A percentile compares a stretch with the other conserved stretches of the same genome.
phyloP scores from a whole-genome alignment of 1,139 yeast species.

The Suhomyces wounanorum region DNA sequence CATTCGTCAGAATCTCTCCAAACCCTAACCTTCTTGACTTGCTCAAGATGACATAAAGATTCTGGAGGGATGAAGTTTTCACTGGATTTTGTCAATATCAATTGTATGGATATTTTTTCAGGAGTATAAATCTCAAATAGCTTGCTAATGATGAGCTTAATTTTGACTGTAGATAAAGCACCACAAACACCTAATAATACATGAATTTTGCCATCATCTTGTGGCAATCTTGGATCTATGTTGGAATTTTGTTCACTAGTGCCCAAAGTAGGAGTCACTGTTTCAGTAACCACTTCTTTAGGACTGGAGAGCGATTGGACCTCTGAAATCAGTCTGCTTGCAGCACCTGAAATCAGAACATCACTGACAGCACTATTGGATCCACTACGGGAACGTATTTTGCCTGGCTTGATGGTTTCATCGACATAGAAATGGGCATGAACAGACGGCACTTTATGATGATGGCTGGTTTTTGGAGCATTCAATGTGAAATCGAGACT shows the following conservation, averaged over 20 bases:
- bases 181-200: slow-evolving; percentile 90
- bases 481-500: slow-evolving; percentile 31
- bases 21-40: slow-evolving; percentile 52
- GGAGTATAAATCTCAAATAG: slow-evolving; percentile 77
- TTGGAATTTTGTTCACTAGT: slow-evolving; percentile 50
- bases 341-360: slow-evolving; percentile 2
- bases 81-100: slow-evolving; percentile 79
- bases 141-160: slow-evolving; percentile 72
- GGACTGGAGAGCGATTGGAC: slow-evolving; percentile 1
- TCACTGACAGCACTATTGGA: slow-evolving; percentile 23
- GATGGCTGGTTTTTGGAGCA: slow-evolving; percentile 39
- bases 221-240: slow-evolving; percentile 79
- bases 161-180: slow-evolving; percentile 75
- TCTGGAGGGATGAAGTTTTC: slow-evolving; percentile 76
- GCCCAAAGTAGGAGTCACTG: background rate
- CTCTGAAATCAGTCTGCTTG: slow-evolving; percentile 7
- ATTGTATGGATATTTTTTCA: slow-evolving; percentile 74
- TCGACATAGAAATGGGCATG: slow-evolving; percentile 84
- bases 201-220: slow-evolving; percentile 89
- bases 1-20: slow-evolving; percentile 95
- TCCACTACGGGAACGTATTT: slow-evolving; percentile 45
- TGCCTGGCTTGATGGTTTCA: slow-evolving; percentile 61
- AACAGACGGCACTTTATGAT: slow-evolving; percentile 60
- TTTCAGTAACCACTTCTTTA: background rate
- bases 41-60: slow-evolving; percentile 40